phyloP scores from a whole-genome alignment of 345 rosid species.

The Ricinus communis region DNA sequence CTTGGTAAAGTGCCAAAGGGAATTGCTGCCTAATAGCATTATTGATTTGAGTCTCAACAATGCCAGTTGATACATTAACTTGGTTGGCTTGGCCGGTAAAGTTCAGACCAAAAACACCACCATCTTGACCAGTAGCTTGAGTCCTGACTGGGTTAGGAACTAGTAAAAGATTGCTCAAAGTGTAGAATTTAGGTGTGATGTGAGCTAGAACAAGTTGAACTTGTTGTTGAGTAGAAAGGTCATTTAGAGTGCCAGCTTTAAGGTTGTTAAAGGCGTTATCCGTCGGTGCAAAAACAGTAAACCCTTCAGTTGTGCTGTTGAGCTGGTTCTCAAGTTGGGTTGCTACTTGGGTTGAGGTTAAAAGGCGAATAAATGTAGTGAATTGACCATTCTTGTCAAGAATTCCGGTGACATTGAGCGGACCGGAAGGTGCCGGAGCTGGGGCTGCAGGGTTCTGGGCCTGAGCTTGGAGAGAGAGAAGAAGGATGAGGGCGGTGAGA shows the following conservation, averaged over 20 bases:
- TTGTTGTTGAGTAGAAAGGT: constrained; percentile 42
- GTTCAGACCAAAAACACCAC: constrained; percentile 52
- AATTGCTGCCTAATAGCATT: constrained; percentile 44
- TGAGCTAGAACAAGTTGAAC: constrained; percentile 65
- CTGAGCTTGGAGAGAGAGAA: constrained; percentile 23
- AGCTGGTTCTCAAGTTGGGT: constrained; percentile 64
- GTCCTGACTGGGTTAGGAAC: constrained; percentile 83
- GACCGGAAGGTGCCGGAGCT: constrained; percentile 53
- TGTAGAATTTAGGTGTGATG: constrained; percentile 56
- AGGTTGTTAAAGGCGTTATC: constrained; percentile 84
- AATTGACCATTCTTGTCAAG: constrained; percentile 69
- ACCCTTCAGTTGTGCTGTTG: constrained; percentile 68
- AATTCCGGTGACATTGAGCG: constrained; percentile 66
- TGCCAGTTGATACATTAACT: constrained; percentile 73
- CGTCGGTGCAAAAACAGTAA: constrained; percentile 83
- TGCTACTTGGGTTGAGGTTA: constrained; percentile 52
- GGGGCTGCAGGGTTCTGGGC: constrained; percentile 52
- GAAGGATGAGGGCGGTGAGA: constrained; percentile 35
- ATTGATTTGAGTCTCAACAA: constrained; percentile 59
- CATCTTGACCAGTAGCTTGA: constrained; percentile 50
- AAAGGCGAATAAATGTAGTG: constrained; percentile 51
- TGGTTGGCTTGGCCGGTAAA: constrained; percentile 67
- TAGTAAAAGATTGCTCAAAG: constrained; percentile 44
- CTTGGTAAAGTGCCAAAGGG: constrained; percentile 76
- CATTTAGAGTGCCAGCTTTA: constrained; percentile 51